Base-by-base conservation (phyloP, 2,329 filamentous ascomycete genomes). In the Paramyrothecium sp. region DNA sequence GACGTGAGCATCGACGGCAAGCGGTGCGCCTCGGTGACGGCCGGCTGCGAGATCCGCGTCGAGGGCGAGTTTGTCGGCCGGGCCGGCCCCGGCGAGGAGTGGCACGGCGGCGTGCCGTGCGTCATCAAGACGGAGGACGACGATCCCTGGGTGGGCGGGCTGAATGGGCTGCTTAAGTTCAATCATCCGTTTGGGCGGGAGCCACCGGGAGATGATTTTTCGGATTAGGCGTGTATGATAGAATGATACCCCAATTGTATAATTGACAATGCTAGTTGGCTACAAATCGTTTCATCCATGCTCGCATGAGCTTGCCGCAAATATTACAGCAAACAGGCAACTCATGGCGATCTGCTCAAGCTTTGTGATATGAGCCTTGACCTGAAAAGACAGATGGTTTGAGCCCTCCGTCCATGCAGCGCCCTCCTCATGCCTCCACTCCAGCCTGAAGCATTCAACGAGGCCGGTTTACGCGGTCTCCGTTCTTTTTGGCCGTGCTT, bases 91-190 rank as follows among this genome's bases (percentile, higher is more conserved):
- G 73, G 71, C 1, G 73, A 75, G 53, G 79, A 82, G 52, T 86
- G 83, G 89, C 79, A 83, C 33, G 91, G 93, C 23, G 94, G 94
- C 12, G 93, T 98, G 16, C 95, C 95, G 3, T 96, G 92, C 70
- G 90, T 98, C 33, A 95, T 97, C 68, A 81, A 92, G 50, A 75
- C 77, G 2, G 84, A 88, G 61, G 84, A 88, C 50, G 92, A 97
- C 67, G 94, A 98, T 72, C 92, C 94, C 19, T 99, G 95, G 95
- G 94, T 99, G 2, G 94, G 94, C 1, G 94, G 95, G 0, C 75
- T 99, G 69, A 99, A 97, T 69, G 91, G 92, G 11, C 71, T 98
- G 67, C 76, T 99, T 65, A 99, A 99, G 77, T 99, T 98, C 72
- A 99, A 99, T 72, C 91, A 97, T 75, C 93, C 94, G 0, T 98